These are phyloP conservation scores for Astragalus membranaceus DNA, from an alignment of 306 rosid genomes.

Conservation along the genomic window DNA sequence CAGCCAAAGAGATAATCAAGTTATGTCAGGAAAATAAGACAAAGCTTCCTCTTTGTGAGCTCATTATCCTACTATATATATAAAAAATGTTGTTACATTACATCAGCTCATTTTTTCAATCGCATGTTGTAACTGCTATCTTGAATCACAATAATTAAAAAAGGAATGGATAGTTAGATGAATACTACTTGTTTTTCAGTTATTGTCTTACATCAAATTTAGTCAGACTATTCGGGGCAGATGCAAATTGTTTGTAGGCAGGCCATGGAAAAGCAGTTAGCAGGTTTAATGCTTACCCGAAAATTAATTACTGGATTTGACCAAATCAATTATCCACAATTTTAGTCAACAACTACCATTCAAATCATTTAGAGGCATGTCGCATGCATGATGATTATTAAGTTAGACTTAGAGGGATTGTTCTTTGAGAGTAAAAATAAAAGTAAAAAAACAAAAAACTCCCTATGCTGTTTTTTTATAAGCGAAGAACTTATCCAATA, in stretches of 20 bases:
- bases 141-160: not conserved
- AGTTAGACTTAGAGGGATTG: not conserved
- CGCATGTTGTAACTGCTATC: not conserved
- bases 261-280: not conserved
- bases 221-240: not conserved
- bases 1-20: not conserved
- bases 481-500: too few species aligned
- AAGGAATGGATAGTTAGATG: not conserved
- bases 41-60: not conserved
- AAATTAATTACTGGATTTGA: not conserved
- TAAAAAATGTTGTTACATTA: not conserved
- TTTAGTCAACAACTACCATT: not conserved
- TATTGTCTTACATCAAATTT: not conserved
- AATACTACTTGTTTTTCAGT: not conserved
- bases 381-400: not conserved
- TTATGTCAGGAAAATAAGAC: not conserved
- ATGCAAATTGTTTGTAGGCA: not conserved
- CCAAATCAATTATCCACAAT: not conserved
- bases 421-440: not conserved
- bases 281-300: not conserved
- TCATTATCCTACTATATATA: not conserved
- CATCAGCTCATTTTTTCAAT: not conserved
- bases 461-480: too few species aligned
- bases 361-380: not conserved
- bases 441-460: too few species aligned